Conservation (phyloP, 345 rosid species). For the Excoecaria cochinchinensis region DNA sequence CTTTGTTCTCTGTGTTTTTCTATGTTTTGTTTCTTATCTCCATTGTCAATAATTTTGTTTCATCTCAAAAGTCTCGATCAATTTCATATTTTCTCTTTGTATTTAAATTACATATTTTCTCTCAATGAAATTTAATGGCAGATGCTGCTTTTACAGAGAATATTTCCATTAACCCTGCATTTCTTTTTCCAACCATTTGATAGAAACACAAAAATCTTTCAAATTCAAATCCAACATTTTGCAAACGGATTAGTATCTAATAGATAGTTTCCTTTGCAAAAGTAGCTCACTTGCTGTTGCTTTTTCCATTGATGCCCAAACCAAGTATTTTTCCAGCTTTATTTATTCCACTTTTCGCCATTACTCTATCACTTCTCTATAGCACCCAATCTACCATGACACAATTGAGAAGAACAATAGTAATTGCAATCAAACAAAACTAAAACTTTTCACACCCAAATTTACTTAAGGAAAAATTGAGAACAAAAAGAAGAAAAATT, state of each 20-base stretch:
- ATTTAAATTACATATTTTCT: background rate
- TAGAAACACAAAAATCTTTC: background rate
- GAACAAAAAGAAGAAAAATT: too few species aligned
- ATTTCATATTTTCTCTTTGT: too few species aligned
- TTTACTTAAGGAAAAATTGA: background rate
- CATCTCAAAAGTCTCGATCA: too few species aligned
- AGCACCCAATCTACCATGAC: background rate
- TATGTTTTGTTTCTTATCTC: too few species aligned
- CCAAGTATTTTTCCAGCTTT: conserved; percentile 23
- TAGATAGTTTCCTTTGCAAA: background rate
- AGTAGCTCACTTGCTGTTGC: conserved; percentile 67
- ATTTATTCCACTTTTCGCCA: conserved; percentile 39
- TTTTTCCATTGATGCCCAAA: conserved; percentile 64
- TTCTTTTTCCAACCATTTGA: background rate
- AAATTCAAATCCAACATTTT: background rate
- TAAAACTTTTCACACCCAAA: background rate
- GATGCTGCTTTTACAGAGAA: background rate
- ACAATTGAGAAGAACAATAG: background rate
- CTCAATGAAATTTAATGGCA: background rate
- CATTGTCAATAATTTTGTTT: too few species aligned
- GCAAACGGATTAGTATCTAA: background rate
- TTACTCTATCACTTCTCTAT: conserved; percentile 14
- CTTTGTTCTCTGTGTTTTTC: too few species aligned
- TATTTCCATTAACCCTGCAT: background rate
- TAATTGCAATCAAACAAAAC: background rate